A percentile compares a stretch with the other conserved stretches of the same genome.
phyloP scores from a whole-genome alignment of 208 protist genomes.

The Leptomonas pyrrhocoris region DNA sequence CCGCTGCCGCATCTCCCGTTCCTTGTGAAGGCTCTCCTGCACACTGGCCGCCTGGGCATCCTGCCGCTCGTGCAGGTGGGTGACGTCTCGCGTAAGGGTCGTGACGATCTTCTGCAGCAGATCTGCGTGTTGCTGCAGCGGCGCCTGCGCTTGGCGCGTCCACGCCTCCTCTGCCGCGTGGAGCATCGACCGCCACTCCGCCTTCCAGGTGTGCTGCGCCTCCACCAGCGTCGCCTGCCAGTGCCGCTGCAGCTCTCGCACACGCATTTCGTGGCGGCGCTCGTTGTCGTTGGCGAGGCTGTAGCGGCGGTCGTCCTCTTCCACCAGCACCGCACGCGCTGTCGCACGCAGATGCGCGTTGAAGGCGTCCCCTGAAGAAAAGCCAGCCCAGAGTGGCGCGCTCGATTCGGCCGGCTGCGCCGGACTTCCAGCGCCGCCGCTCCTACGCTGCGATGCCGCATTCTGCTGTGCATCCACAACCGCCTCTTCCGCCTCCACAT shows the following conservation, averaged over 20 bases:
- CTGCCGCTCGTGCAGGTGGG: conserved; percentile 27
- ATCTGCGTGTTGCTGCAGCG: conserved; percentile 33
- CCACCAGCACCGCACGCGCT: conserved; percentile 45
- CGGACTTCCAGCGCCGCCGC: background rate
- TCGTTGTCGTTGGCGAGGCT: conserved; percentile 30
- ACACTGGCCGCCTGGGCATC: conserved; percentile 5
- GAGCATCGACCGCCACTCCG: conserved; percentile 23
- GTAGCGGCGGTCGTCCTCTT: conserved; percentile 47
- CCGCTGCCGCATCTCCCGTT: conserved; percentile 30
- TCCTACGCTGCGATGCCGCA: background rate
- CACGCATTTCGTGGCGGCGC: conserved; percentile 28
- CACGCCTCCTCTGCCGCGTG: conserved; percentile 13
- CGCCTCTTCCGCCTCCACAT: conserved; percentile 15
- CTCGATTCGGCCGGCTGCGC: background rate
- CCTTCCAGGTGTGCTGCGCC: conserved; percentile 24
- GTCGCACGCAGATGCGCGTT: conserved; percentile 57
- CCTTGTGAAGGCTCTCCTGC: conserved; percentile 2
- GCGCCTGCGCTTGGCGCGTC: conserved; percentile 7
- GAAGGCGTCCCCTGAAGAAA: conserved; percentile 50
- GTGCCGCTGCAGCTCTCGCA: conserved; percentile 23
- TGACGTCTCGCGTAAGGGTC: conserved; percentile 33
- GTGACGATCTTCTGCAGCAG: conserved; percentile 36
- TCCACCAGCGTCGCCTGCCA: conserved; percentile 30
- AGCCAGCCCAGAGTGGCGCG: conserved; percentile 12
- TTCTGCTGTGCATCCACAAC: background rate